phyloP scores from a whole-genome alignment of 1,284 basidiomycete genomes.

The Ustilago esculenta region DNA sequence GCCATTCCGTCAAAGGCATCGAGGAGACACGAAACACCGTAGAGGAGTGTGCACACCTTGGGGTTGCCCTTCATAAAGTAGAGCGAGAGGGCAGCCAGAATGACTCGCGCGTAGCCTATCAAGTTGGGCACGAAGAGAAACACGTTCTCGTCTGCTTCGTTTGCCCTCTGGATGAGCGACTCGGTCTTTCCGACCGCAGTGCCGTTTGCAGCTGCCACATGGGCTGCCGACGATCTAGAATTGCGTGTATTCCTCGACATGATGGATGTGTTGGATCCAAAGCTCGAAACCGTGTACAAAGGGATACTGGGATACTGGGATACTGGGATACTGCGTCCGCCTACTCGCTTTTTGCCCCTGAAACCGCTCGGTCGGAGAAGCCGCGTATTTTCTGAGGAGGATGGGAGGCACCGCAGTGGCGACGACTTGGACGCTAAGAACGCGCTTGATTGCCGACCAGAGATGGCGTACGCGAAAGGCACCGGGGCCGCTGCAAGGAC shows the following conservation, averaged over 20 bases:
- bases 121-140: constrained; percentile 90
- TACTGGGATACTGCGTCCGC: too few relatives aligned
- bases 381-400: too few relatives aligned
- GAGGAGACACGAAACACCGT: constrained; percentile 89
- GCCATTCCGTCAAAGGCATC: constrained; percentile 96
- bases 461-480: too few relatives aligned
- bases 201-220: constrained; percentile 32
- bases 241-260: constrained; percentile 44
- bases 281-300: not conserved
- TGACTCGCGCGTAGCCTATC: constrained; percentile 89
- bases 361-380: too few relatives aligned
- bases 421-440: too few relatives aligned
- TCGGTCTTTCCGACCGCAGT: constrained; percentile 20
- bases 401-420: too few relatives aligned
- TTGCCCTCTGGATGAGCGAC: constrained; percentile 37
- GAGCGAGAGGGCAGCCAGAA: constrained; percentile 88
- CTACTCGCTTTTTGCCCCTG: too few relatives aligned
- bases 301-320: too few relatives aligned
- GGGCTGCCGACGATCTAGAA: constrained; percentile 31
- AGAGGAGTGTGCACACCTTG: constrained; percentile 88
- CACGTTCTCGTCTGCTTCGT: constrained; percentile 60
- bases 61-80: constrained; percentile 87
- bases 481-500: too few relatives aligned
- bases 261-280: not conserved
- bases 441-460: too few relatives aligned